Percentiles rank a stretch among this genome's conserved stretches.
phyloP scores from a whole-genome alignment of 179 eudicot genomes.

The Beta corolliflora region DNA sequence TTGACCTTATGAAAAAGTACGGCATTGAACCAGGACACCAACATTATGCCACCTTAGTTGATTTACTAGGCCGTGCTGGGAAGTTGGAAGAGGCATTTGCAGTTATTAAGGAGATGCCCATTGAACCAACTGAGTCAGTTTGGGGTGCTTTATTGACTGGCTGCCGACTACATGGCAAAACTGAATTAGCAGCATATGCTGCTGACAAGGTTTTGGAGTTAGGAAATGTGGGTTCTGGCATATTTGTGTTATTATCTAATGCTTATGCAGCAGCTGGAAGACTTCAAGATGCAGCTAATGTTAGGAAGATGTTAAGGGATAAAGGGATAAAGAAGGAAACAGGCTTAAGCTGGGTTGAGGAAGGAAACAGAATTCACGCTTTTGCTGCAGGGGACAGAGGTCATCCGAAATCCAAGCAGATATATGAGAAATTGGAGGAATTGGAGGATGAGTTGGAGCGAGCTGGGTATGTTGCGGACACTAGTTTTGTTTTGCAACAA shows the following conservation, averaged over 20 bases:
- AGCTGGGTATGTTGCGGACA: slow-evolving; percentile 83
- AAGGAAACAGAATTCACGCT: slow-evolving; percentile 66
- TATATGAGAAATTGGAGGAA: slow-evolving; percentile 70
- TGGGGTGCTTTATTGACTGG: slow-evolving; percentile 92
- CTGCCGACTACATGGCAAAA: slow-evolving; percentile 60
- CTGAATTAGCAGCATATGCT: slow-evolving; percentile 77
- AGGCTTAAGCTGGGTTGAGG: slow-evolving; percentile 95
- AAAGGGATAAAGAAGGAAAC: slow-evolving; percentile 82
- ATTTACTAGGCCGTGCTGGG: slow-evolving; percentile 84
- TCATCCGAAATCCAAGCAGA: slow-evolving; percentile 50
- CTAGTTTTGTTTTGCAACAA: slow-evolving; percentile 69
- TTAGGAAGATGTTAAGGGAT: slow-evolving; percentile 74
- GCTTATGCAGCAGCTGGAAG: slow-evolving; percentile 86
- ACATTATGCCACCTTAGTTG: slow-evolving; percentile 84
- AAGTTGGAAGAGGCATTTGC: slow-evolving; percentile 67
- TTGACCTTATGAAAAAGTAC: slow-evolving; percentile 57
- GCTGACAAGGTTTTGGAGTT: slow-evolving; percentile 75
- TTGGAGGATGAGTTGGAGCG: slow-evolving; percentile 59
- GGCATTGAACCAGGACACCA: slow-evolving; percentile 73
- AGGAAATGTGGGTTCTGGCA: slow-evolving; percentile 67
- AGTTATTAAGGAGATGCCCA: slow-evolving; percentile 67
- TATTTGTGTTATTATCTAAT: slow-evolving; percentile 62
- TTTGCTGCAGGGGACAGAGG: slow-evolving; percentile 72
- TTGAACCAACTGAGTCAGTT: slow-evolving; percentile 74
- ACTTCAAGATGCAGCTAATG: slow-evolving; percentile 79